Evolutionary conservation across 1,284 basidiomycete species (phyloP).

Genomic region (Fistulina hepatica): DNA sequence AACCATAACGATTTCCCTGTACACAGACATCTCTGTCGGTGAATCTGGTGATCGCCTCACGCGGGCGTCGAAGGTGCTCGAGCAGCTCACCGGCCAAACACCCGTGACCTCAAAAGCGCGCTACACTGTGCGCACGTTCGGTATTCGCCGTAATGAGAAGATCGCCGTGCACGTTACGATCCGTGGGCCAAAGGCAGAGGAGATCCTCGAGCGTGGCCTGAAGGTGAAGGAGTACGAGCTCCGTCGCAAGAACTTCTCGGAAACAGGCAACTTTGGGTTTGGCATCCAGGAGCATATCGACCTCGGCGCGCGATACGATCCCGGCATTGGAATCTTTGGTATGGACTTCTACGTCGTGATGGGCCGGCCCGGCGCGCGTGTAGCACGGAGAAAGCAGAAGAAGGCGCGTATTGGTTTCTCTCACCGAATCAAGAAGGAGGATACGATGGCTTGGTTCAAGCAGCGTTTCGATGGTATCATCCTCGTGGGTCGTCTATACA

Average conservation of each 20-base stretch:
- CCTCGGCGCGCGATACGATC: constrained; percentile 96
- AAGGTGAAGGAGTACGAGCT: constrained; percentile 99
- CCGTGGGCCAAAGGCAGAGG: constrained; percentile 98
- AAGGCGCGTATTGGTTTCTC: constrained; percentile 78
- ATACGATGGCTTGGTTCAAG: constrained; percentile 98
- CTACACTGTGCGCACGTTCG: constrained; percentile 98
- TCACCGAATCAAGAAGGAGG: constrained; percentile 87
- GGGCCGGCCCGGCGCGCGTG: constrained; percentile 91
- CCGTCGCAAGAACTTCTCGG: constrained; percentile 87
- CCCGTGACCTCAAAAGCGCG: constrained; percentile 99
- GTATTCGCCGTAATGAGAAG: constrained; percentile 99
- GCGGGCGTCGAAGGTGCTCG: constrained; percentile 97
- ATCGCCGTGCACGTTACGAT: constrained; percentile 99
- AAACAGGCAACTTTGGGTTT: constrained; percentile 98
- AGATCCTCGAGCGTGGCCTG: constrained; percentile 97
- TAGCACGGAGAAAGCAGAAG: constrained; percentile 87
- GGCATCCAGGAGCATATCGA: constrained; percentile 99
- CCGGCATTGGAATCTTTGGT: constrained; percentile 93
- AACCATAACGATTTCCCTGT: constrained; percentile 6
- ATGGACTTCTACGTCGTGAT: constrained; percentile 99
- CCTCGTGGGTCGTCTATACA: constrained; percentile 46
- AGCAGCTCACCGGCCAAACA: constrained; percentile 99
- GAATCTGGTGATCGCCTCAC: constrained; percentile 99
- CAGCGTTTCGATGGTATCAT: constrained; percentile 97
- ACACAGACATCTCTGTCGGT: constrained; percentile 94